phyloP scores from a whole-genome alignment of 2,329 filamentous ascomycete species.

The Arthroderma sp. region DNA sequence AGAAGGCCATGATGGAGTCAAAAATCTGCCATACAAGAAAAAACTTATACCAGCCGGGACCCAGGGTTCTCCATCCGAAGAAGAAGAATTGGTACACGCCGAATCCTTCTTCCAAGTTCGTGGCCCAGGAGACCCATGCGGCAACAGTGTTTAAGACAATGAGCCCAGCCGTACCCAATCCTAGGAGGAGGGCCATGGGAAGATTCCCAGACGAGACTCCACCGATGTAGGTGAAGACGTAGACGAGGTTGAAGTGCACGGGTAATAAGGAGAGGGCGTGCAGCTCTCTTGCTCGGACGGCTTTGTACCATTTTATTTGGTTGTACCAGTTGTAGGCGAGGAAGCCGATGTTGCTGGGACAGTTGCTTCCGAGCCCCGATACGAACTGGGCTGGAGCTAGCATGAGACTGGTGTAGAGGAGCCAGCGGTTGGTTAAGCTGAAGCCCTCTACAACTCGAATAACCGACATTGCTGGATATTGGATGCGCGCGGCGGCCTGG shows the following conservation, averaged over 20 bases:
- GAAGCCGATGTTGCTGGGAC: conserved; percentile 4
- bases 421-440: conserved; percentile 1
- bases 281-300: conserved; percentile 1
- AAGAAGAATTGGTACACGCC: conserved; percentile 6
- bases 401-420: conserved; percentile 3
- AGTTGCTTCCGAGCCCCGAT: conserved; percentile 4
- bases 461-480: background rate
- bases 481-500: too few relatives aligned
- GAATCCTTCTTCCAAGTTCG: conserved; percentile 3
- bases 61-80: conserved; percentile 5
- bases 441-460: background rate
- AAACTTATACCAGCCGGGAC: conserved; percentile 3
- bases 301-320: conserved; percentile 2
- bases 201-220: conserved; percentile 2
- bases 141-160: conserved; percentile 3
- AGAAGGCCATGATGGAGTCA: conserved; percentile 1
- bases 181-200: conserved; percentile 1
- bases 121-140: conserved; percentile 4
- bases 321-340: conserved; percentile 6
- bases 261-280: conserved; percentile 4
- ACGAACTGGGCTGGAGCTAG: conserved; percentile 3
- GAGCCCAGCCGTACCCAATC: conserved; percentile 1
- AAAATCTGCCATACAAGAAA: conserved; percentile 4
- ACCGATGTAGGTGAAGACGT: conserved; percentile 3
- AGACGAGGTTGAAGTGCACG: conserved; percentile 3